phyloP scores from a whole-genome alignment of 1,284 basidiomycete genomes.

The Cryptococcus jaspeensis region DNA sequence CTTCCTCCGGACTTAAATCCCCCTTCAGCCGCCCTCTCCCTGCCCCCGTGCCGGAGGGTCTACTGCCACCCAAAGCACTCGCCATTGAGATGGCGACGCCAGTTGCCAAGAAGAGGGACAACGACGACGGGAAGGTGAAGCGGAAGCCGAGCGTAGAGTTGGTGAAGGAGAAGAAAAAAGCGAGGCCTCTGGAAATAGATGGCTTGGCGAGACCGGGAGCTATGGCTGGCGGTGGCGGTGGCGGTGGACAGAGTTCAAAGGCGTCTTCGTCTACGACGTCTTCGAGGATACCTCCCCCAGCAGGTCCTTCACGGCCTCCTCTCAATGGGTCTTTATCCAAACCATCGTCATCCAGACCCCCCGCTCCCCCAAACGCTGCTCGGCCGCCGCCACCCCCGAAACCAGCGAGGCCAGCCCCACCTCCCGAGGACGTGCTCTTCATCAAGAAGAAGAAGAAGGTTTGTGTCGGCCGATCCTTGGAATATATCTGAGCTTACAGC shows the following conservation, averaged over 20 bases:
- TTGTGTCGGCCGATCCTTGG: constrained; percentile 3
- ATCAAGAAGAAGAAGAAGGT: constrained; percentile 50
- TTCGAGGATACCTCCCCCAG: neutral
- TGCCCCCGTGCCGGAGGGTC: neutral
- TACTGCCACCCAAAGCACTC: constrained; percentile 12
- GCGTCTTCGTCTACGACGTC: too few relatives aligned
- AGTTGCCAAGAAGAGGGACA: neutral
- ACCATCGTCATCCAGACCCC: neutral
- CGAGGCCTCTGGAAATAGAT: neutral
- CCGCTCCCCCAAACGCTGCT: neutral
- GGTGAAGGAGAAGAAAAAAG: constrained; percentile 11
- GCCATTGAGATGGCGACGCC: constrained; percentile 7
- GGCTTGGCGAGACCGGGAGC: neutral
- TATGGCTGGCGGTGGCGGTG: too few relatives aligned
- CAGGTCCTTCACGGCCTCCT: constrained; percentile 2
- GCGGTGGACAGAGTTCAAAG: too few relatives aligned
- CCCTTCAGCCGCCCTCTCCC: neutral
- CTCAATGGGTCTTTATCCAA: neutral
- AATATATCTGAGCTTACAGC: too few relatives aligned
- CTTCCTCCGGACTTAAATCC: neutral
- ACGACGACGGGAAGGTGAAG: constrained; percentile 1
- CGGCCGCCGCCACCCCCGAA: constrained; percentile 19
- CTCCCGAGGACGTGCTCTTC: constrained; percentile 41
- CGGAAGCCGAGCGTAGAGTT: constrained; percentile 11
- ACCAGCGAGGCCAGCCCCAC: constrained; percentile 18